phyloP scores from a whole-genome alignment of 768 basidiomycete species.

The Leucocoprinus birnbaumii region DNA sequence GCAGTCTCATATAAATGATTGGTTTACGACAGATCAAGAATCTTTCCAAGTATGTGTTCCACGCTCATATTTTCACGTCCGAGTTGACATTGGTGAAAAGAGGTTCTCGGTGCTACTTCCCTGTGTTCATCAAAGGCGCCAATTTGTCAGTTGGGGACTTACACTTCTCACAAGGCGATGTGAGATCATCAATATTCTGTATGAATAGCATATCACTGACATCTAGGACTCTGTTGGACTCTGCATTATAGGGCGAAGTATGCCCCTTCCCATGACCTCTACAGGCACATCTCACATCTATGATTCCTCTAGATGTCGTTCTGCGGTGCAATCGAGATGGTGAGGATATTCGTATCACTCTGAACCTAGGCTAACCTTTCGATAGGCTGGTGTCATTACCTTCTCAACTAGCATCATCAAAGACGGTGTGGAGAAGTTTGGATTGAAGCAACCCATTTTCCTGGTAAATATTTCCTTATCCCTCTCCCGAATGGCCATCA shows the following conservation, averaged over 20 bases:
- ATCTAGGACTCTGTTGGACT: too few relatives aligned
- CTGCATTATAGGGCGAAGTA: conserved; percentile 57
- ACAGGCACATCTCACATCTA: too few relatives aligned
- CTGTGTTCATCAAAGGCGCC: conserved; percentile 74
- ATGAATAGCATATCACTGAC: not conserved
- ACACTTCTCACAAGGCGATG: conserved; percentile 81
- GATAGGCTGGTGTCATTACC: conserved; percentile 67
- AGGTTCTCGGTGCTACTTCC: conserved; percentile 73
- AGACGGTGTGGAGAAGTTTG: conserved; percentile 71
- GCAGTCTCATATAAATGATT: too few relatives aligned
- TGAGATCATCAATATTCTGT: conserved; percentile 14
- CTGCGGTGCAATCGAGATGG: conserved; percentile 81
- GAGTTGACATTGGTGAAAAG: conserved; percentile 22
- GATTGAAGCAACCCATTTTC: conserved; percentile 73
- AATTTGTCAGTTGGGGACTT: conserved; percentile 77
- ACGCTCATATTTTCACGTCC: too few relatives aligned
- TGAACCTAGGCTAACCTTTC: too few relatives aligned
- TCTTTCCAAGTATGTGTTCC: conserved; percentile 57
- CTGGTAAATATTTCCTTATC: conserved; percentile 46
- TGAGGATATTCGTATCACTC: conserved; percentile 18
- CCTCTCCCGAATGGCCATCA: too few relatives aligned
- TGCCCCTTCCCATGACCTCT: too few relatives aligned
- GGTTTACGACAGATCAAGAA: conserved; percentile 59
- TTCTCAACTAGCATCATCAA: conserved; percentile 73
- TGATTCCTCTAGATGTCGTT: conserved; percentile 50